Base-by-base conservation (phyloP, 352 stramenopile species). In the Pythium biforme region DNA sequence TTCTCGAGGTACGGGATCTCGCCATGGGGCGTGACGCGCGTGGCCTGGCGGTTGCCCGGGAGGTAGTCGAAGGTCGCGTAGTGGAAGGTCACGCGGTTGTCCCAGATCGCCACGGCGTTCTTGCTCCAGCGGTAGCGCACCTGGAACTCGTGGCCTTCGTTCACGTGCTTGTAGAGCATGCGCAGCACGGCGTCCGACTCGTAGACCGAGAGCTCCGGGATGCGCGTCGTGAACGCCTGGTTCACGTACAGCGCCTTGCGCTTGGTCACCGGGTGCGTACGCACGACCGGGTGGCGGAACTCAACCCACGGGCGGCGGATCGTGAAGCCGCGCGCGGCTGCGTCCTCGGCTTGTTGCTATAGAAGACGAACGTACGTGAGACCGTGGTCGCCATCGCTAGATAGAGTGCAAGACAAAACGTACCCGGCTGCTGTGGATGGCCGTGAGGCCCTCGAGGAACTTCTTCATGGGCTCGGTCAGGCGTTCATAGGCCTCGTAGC, bases 361-460 rank as follows among this genome's bases (percentile, higher is more conserved):
- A 20, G 17, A 43, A 43, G 14, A 43, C 12, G n/a, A 43, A 17
- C 2, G 31, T 15, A 34, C 0, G 25, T 33, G 26, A 20, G 26
- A 52, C 17, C 22, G 22, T 27, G 20, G 20, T 7, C 12, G 48
- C 27, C 23, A 37, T 10, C 10, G 12, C 27, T 17, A 23, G 5
- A 12, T 17, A 75, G 43, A 79, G 69, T 34, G 50, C 41, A 22
- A 67, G 58, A 19, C 66, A 71, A 51, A 20, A 39, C 61, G 67
- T 76, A 67, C 69, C 66, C 70, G 19, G 62, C 67, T 74, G 64
- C 70, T 81, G 64, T 83, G 75, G 47, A 80, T 75, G 25, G 75
- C 75, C 15, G 69, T 79, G 11, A 83, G 54, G 0, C 68, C 62
- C 27, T 78, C 68, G 3, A 83, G 54, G 37, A 80, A 73, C 31